A percentile compares a stretch with the other conserved stretches of the same genome.
phyloP scores from a whole-genome alignment of 768 basidiomycete genomes.

The Termitomyces titanicus region DNA sequence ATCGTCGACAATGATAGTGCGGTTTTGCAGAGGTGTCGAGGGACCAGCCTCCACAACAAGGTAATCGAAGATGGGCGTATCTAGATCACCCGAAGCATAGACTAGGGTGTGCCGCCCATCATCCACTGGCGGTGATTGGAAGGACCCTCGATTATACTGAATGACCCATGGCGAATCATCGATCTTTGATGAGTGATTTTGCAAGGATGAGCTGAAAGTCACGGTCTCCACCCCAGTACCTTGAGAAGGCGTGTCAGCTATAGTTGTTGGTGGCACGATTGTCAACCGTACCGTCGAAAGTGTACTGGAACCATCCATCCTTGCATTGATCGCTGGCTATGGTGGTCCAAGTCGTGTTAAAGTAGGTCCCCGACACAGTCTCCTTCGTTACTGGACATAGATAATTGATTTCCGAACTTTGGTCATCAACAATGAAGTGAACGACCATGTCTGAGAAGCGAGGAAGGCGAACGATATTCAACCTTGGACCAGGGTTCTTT shows the following conservation, averaged over 20 bases:
- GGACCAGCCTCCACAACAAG: constrained; percentile 33
- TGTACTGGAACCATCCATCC: constrained; percentile 36
- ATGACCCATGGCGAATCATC: constrained; percentile 30
- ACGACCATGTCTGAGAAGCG: constrained; percentile 5
- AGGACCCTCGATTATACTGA: constrained; percentile 28
- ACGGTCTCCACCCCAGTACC: constrained; percentile 30
- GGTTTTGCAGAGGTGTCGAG: constrained; percentile 30
- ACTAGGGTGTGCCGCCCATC: constrained; percentile 36
- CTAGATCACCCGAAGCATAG: constrained; percentile 25
- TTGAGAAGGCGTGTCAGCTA: constrained; percentile 8
- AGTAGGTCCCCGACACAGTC: constrained; percentile 30
- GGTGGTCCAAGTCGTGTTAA: constrained; percentile 37
- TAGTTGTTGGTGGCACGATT: neutral
- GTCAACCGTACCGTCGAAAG: constrained; percentile 30
- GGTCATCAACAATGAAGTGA: constrained; percentile 37
- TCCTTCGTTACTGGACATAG: constrained; percentile 33
- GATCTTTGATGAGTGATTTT: constrained; percentile 32
- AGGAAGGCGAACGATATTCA: neutral
- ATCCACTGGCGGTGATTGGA: constrained; percentile 25
- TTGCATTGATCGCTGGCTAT: constrained; percentile 26
- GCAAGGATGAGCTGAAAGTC: constrained; percentile 19
- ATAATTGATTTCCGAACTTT: constrained; percentile 30
- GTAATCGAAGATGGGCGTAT: constrained; percentile 36
- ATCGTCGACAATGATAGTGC: constrained; percentile 36
- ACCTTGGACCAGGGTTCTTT: neutral